phyloP scores from a whole-genome alignment of 768 basidiomycete genomes.

The Epithele typhae region DNA sequence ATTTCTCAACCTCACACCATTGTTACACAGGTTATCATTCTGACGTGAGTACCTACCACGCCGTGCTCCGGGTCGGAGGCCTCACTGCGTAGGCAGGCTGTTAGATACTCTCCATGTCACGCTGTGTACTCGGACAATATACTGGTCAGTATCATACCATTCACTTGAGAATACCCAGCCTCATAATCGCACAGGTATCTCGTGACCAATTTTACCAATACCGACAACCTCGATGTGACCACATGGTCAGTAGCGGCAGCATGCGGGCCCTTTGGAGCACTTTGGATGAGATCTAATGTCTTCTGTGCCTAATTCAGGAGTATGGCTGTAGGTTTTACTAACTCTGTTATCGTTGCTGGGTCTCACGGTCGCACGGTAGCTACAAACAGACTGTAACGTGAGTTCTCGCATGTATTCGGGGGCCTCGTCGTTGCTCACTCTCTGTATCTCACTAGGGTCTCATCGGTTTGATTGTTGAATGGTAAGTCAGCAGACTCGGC shows the following conservation, averaged over 20 bases:
- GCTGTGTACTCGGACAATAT: constrained; percentile 42
- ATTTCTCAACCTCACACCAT: no score
- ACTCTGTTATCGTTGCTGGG: no score
- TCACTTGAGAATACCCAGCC: no score
- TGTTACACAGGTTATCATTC: constrained; percentile 5
- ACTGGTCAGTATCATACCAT: constrained; percentile 38
- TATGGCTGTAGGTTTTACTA: constrained; percentile 16
- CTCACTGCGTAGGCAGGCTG: constrained; percentile 21
- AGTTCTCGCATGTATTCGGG: constrained; percentile 9
- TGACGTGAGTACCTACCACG: constrained; percentile 3
- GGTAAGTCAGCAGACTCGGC: constrained; percentile 25
- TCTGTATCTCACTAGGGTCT: constrained; percentile 33
- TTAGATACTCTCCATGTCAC: constrained; percentile 42
- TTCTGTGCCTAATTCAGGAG: constrained; percentile 4
- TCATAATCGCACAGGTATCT: constrained; percentile 44
- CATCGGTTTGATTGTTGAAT: constrained; percentile 46
- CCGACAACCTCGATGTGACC: constrained; percentile 30
- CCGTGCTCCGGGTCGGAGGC: not conserved
- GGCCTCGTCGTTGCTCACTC: not conserved
- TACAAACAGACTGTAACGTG: constrained; percentile 51
- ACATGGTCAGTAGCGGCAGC: constrained; percentile 33
- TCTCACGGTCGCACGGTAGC: constrained; percentile 21
- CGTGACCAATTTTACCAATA: constrained; percentile 39
- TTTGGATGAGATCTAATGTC: not conserved
- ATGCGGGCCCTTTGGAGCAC: not conserved